Evolutionary conservation across 306 rosid genomes (phyloP), one percentile per base, ranked within the genome.

Genomic region (Prinsepia uniflora): DNA sequence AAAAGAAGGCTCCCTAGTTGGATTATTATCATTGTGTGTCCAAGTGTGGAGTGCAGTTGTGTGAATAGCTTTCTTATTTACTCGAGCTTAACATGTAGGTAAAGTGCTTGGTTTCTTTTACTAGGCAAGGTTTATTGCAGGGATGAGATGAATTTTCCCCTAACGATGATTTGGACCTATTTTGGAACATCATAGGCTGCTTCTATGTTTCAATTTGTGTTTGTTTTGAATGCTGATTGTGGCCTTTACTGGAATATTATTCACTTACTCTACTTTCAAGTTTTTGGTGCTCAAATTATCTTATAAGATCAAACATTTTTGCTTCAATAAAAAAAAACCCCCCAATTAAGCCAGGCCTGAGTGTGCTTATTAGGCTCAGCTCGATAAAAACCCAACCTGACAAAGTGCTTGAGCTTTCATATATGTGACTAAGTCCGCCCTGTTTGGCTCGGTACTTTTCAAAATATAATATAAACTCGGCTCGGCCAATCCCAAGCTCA

Each of bases 41-140:
- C 30, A 24, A 2, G 30, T 24, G 30, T 24, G 30, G 30, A 2
- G 30, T 24, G 1, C 30, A 24, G 30, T 24, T 24, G 30, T 24
- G 30, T 24, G 30, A 24, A 24, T 24, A 24, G 30, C 30, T 24
- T 24, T 24, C 30, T 24, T 24, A 24, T 24, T 24, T 24, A 24
- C 30, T 24, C 30, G 30, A 24, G 30, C 30, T 24, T 24, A 24
- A 24, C 30, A 24, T 24, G 30, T 2, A 24, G 30, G 88, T 71
- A 84, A 84, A 74, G 88, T 84, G 58, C 88, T 84, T 76, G 88
- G 88, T 61, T 84, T 84, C 86, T 84, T 84, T 71, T 84, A 84
- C 71, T 84, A 77, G 75, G 57, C 44, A 6, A 55, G 53, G 41
- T 14, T 12, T 65, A 34, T 46, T 13, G 14, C 24, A 34, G 17